Conservation (phyloP, 1,284 basidiomycete species). For the Thecaphora thlaspeos region DNA sequence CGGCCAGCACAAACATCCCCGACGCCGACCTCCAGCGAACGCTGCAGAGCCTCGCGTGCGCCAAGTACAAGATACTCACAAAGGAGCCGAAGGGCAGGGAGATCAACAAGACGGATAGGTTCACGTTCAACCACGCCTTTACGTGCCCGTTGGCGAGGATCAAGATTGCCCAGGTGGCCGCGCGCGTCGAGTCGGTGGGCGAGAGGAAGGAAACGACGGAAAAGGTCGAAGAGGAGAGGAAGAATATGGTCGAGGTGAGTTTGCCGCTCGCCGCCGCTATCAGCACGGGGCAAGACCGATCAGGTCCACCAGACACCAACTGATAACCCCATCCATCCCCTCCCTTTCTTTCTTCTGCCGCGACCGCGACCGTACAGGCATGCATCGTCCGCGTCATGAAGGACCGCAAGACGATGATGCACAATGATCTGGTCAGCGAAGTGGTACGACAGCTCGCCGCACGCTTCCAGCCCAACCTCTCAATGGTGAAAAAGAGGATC, state of each 20-base stretch:
- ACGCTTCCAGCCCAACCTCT: constrained; percentile 82
- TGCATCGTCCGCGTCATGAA: constrained; percentile 99
- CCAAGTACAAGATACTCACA: constrained; percentile 89
- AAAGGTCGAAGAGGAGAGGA: constrained; percentile 88
- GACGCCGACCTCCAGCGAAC: constrained; percentile 82
- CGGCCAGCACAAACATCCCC: constrained; percentile 62
- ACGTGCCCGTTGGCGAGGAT: constrained; percentile 79
- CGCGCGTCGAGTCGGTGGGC: constrained; percentile 79
- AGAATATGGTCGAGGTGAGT: constrained; percentile 82
- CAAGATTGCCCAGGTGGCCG: constrained; percentile 86
- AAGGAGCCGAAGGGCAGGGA: constrained; percentile 88
- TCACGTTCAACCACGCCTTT: constrained; percentile 86
- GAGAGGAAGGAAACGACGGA: constrained; percentile 88
- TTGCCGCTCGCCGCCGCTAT: too few relatives aligned
- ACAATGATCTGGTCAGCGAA: constrained; percentile 87
- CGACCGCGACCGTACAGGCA: constrained; percentile 1
- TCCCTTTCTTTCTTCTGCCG: neutral
- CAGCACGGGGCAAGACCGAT: too few relatives aligned
- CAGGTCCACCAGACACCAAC: too few relatives aligned
- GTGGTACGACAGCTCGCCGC: constrained; percentile 79
- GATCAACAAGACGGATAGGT: constrained; percentile 72
- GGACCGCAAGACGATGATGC: constrained; percentile 81
- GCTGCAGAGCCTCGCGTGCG: constrained; percentile 92
- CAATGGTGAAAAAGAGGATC: constrained; percentile 88
- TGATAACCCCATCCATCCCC: neutral